These are phyloP conservation scores for Chlorociboria aeruginascens DNA, from an alignment of 495 filamentous ascomycete genomes.

Conservation along the genomic window DNA sequence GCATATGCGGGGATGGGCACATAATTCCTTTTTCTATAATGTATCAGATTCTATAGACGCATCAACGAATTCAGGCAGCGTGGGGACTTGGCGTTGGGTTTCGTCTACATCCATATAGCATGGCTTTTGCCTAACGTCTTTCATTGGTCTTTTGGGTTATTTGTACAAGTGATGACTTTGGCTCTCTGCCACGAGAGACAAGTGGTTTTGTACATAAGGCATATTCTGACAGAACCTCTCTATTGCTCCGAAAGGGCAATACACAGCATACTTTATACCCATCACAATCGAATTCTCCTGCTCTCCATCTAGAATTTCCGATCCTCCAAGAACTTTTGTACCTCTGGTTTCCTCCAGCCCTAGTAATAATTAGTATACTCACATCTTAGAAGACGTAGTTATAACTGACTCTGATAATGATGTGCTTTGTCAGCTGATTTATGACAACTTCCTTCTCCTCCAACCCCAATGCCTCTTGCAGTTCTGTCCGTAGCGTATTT, in stretches of 20 bases:
- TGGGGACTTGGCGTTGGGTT: conserved; percentile 19
- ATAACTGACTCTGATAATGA: conserved; percentile 47
- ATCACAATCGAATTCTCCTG: background rate
- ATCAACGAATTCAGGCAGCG: conserved; percentile 14
- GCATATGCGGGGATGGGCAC: conserved; percentile 54
- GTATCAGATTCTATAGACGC: conserved; percentile 18
- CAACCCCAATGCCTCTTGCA: conserved; percentile 33
- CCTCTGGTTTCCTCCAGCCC: conserved; percentile 23
- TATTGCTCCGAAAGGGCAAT: conserved; percentile 7
- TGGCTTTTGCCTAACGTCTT: conserved; percentile 13
- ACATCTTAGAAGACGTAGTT: too few species aligned
- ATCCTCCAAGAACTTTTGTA: conserved; percentile 23
- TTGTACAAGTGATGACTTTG: conserved; percentile 11
- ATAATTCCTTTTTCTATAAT: conserved; percentile 13
- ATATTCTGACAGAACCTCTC: background rate
- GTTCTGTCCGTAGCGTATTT: conserved; percentile 36
- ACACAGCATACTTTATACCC: background rate
- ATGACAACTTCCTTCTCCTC: conserved; percentile 33
- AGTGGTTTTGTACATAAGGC: conserved; percentile 11
- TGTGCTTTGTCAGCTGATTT: conserved; percentile 49
- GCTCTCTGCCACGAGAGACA: background rate
- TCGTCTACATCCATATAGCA: conserved; percentile 19
- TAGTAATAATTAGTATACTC: conserved; percentile 1
- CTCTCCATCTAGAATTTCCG: conserved; percentile 3
- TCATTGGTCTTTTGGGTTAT: conserved; percentile 6